These are phyloP conservation scores for Vitis labrusca DNA, from an alignment of 164 flowering plant genomes.

Conservation along the genomic window DNA sequence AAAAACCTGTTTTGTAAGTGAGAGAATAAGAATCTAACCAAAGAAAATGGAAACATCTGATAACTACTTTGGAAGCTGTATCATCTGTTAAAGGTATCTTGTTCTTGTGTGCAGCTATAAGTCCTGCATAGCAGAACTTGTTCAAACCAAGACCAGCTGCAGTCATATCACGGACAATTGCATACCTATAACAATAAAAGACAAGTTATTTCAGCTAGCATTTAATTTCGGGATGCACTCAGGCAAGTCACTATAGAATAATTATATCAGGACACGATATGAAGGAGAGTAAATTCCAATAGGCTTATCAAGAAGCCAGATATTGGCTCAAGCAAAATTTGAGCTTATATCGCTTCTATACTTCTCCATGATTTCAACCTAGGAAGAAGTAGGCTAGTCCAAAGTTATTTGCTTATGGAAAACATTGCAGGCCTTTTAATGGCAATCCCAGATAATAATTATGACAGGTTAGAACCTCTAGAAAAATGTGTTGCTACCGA, in stretches of 20 bases:
- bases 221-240: background rate
- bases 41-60: conserved; percentile 1
- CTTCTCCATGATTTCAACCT: too few relatives aligned
- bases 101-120: conserved; percentile 78
- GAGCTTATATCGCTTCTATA: background rate
- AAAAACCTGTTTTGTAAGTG: background rate
- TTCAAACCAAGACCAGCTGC: conserved; percentile 96
- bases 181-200: conserved; percentile 48
- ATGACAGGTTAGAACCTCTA: too few relatives aligned
- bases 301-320: background rate
- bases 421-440: too few relatives aligned
- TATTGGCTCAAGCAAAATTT: background rate
- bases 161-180: conserved; percentile 97
- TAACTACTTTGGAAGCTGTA: conserved; percentile 58
- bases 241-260: background rate
- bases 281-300: background rate
- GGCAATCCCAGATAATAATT: too few relatives aligned
- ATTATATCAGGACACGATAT: background rate
- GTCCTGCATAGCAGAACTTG: conserved; percentile 94
- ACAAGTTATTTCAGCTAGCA: background rate
- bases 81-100: conserved; percentile 61
- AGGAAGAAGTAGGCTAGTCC: too few relatives aligned
- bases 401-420: too few relatives aligned
- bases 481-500: too few relatives aligned
- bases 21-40: background rate